Evolutionary conservation across 805 yeast species (phyloP).

Genomic region (Starmera pachycereana): DNA sequence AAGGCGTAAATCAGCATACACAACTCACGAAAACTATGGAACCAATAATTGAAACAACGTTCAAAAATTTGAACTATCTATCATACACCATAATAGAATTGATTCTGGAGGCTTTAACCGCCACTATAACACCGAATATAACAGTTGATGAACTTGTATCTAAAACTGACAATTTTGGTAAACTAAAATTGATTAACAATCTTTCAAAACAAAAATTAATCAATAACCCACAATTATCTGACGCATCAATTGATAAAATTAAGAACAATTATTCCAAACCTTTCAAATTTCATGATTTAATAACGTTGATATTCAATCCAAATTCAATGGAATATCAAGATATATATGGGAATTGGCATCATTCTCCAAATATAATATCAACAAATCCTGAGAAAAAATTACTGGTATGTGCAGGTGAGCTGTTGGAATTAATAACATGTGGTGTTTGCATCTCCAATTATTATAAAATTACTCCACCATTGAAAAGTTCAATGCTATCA

Average conservation of each 20-base stretch:
- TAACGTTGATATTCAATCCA: not conserved
- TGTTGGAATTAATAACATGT: conserved; percentile 31
- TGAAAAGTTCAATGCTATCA: conserved; percentile 21
- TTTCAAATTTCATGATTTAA: not conserved
- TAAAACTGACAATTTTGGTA: conserved; percentile 19
- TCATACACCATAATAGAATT: conserved; percentile 16
- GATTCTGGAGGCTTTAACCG: conserved; percentile 27
- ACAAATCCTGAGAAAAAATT: conserved; percentile 18
- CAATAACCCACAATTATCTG: conserved; percentile 11
- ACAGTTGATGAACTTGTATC: conserved; percentile 26
- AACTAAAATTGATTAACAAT: conserved; percentile 30
- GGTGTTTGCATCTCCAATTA: conserved; percentile 38
- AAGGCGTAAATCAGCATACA: too few species aligned
- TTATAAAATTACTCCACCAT: conserved; percentile 24
- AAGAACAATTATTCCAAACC: conserved; percentile 11
- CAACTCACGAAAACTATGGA: conserved; percentile 5
- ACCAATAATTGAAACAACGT: conserved; percentile 16
- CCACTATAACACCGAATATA: conserved; percentile 16
- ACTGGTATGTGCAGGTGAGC: conserved; percentile 33
- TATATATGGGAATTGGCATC: conserved; percentile 34
- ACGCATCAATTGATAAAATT: conserved; percentile 2
- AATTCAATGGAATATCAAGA: conserved; percentile 28
- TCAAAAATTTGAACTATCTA: not conserved
- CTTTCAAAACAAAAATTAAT: conserved; percentile 15
- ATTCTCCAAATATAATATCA: conserved; percentile 20